Conservation (phyloP, 2,329 filamentous ascomycete genomes). For the Sclerotinia nivalis region DNA sequence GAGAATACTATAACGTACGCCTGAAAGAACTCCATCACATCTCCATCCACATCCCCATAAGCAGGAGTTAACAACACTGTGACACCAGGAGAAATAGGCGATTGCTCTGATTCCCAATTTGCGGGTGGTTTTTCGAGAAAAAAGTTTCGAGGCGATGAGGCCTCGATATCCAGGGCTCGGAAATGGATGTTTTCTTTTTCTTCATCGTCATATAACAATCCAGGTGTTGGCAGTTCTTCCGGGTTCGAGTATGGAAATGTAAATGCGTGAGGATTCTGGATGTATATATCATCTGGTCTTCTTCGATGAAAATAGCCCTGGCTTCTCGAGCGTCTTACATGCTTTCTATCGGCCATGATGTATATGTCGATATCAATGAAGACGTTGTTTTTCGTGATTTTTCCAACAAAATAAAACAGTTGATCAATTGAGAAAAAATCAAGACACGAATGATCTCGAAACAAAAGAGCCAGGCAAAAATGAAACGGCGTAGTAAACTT, state of each 20-base stretch:
- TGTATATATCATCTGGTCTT: conserved; percentile 17
- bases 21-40: conserved; percentile 22
- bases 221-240: conserved; percentile 1
- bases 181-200: background rate
- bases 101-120: background rate
- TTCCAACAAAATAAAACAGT: background rate
- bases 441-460: background rate
- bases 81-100: conserved; percentile 19
- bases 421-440: background rate
- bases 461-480: background rate
- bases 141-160: conserved; percentile 11
- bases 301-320: conserved; percentile 7
- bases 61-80: conserved; percentile 18
- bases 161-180: background rate
- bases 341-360: conserved; percentile 7
- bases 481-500: background rate
- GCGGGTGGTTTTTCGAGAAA: conserved; percentile 14
- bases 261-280: background rate
- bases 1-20: conserved; percentile 10
- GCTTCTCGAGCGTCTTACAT: conserved; percentile 4
- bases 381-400: background rate
- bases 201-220: background rate
- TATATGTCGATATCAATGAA: background rate
- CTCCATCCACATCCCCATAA: conserved; percentile 2
- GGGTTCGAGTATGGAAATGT: background rate